Evolutionary conservation across 176 grass and related monocot genomes (phyloP).

Genomic region (Alloteropsis semialata): DNA sequence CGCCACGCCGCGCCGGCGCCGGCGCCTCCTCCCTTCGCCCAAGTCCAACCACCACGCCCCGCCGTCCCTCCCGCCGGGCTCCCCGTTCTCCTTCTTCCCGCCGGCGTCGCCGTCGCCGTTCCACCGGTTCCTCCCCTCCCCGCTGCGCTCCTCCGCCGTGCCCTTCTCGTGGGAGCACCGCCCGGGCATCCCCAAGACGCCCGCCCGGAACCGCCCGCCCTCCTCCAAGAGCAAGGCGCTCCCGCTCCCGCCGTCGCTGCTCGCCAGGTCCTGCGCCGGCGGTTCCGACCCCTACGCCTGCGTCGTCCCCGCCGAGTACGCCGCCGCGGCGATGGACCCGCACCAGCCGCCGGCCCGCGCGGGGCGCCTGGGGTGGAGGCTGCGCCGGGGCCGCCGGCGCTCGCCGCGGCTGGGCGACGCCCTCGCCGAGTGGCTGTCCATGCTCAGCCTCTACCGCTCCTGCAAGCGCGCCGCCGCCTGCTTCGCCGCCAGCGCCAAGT

Average conservation of each 20-base stretch:
- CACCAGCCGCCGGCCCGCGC: not conserved
- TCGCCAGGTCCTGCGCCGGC: slow-evolving; percentile 27
- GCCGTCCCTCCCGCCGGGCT: not conserved
- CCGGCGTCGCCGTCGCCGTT: slow-evolving; percentile 26
- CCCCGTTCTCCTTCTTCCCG: slow-evolving; percentile 13
- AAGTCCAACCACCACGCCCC: not conserved
- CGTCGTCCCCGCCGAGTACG: slow-evolving; percentile 40
- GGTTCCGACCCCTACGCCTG: slow-evolving; percentile 29
- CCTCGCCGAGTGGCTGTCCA: slow-evolving; percentile 35
- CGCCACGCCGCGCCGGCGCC: not conserved
- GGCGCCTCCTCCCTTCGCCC: slow-evolving; percentile 14
- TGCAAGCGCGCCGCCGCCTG: slow-evolving; percentile 49
- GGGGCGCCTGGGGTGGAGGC: not conserved
- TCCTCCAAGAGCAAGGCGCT: slow-evolving; percentile 31
- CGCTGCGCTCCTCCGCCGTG: slow-evolving; percentile 34
- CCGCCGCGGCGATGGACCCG: not conserved
- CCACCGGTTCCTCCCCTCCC: slow-evolving; percentile 47
- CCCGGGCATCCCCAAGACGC: slow-evolving; percentile 54
- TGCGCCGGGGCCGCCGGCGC: not conserved
- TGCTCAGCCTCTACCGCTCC: slow-evolving; percentile 51
- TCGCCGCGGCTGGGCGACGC: slow-evolving; percentile 13
- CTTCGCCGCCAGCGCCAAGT: slow-evolving; percentile 32
- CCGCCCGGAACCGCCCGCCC: not conserved
- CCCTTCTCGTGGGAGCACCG: slow-evolving; percentile 62
- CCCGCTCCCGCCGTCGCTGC: slow-evolving; percentile 48